Conservation (phyloP, 306 rosid species). For the Cucurbita argyrosperma region DNA sequence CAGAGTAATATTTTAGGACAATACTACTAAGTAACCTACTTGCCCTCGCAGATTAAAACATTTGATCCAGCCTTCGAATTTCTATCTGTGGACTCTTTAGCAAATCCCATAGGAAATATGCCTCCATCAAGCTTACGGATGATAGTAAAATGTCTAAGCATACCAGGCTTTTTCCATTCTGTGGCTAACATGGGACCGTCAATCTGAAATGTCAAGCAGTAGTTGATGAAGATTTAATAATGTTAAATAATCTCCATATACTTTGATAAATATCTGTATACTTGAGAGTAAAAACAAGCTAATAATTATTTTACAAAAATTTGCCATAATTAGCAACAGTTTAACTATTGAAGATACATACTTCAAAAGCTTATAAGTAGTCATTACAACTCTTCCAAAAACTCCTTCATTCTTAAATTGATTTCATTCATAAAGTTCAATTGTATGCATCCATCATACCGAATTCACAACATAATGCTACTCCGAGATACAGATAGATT, state of each 20-base stretch:
- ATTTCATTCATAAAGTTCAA: neutral
- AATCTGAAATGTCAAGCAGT: conserved; percentile 44
- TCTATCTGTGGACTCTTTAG: conserved; percentile 53
- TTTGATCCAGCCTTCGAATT: conserved; percentile 62
- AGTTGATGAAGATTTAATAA: conserved; percentile 6
- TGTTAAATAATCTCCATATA: neutral
- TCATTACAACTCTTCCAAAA: neutral
- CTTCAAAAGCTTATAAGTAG: neutral
- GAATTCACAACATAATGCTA: neutral
- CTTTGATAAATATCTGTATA: neutral
- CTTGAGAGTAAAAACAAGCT: neutral
- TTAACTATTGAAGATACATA: neutral
- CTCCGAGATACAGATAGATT: neutral
- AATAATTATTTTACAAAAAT: neutral
- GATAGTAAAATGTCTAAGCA: conserved; percentile 84
- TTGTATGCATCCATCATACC: neutral
- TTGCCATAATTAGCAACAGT: neutral
- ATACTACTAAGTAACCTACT: conserved; percentile 23
- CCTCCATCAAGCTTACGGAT: conserved; percentile 80
- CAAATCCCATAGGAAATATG: conserved; percentile 77
- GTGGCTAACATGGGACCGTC: conserved; percentile 89
- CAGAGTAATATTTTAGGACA: conserved; percentile 5
- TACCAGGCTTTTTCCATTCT: conserved; percentile 74
- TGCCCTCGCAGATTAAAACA: conserved; percentile 66
- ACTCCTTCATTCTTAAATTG: neutral